These are phyloP conservation scores for Leccinum incarnatum DNA, from an alignment of 768 basidiomycete species.

Conservation along the genomic window DNA sequence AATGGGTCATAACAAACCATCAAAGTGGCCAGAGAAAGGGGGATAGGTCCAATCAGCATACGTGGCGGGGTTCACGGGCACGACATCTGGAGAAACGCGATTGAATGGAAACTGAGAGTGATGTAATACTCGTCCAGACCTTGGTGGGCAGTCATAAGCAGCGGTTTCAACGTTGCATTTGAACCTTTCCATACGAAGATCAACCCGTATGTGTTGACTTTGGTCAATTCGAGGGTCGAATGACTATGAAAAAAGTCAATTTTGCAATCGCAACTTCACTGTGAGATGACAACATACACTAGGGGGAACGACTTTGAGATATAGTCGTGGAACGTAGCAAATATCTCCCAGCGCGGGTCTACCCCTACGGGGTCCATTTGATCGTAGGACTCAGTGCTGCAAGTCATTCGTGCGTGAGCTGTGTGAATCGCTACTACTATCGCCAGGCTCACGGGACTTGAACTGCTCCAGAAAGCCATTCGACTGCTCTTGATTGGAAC, in stretches of 20 bases:
- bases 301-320: constrained; percentile 57
- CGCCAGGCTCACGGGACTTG: constrained; percentile 36
- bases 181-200: constrained; percentile 59
- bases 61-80: constrained; percentile 59
- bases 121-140: constrained; percentile 32
- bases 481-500: constrained; percentile 35
- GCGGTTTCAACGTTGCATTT: constrained; percentile 47
- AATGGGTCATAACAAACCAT: constrained; percentile 35
- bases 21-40: constrained; percentile 62
- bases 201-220: constrained; percentile 61
- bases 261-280: neutral
- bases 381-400: constrained; percentile 53
- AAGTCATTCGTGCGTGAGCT: constrained; percentile 5
- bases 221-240: constrained; percentile 46
- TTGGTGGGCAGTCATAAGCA: constrained; percentile 54
- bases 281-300: constrained; percentile 38
- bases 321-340: constrained; percentile 54
- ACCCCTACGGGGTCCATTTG: constrained; percentile 45
- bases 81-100: constrained; percentile 48
- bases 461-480: constrained; percentile 42
- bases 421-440: neutral
- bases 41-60: constrained; percentile 57
- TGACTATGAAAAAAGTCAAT: constrained; percentile 36
- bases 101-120: neutral
- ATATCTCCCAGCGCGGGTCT: constrained; percentile 55